These are phyloP conservation scores for Suillus brevipes DNA, from an alignment of 768 basidiomycete genomes.

Conservation along the genomic window DNA sequence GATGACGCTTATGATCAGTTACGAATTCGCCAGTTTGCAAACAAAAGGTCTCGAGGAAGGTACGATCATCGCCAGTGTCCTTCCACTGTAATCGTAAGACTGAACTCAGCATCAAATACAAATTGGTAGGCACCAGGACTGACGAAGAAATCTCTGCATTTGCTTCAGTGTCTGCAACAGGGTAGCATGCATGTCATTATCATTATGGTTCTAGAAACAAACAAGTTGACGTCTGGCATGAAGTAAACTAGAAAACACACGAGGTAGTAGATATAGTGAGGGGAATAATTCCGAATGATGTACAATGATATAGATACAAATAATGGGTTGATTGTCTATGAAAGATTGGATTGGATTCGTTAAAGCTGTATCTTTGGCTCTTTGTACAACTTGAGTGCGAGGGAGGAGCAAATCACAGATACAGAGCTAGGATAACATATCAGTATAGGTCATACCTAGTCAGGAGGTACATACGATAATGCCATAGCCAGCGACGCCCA, in stretches of 20 bases:
- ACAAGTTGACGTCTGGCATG: constrained; percentile 13
- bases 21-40: not conserved
- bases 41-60: not conserved
- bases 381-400: constrained; percentile 53
- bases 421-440: constrained; percentile 45
- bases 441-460: constrained; percentile 3
- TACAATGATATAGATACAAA: not conserved
- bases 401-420: constrained; percentile 61
- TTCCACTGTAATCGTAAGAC: no score
- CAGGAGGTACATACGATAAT: constrained; percentile 51
- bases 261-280: not conserved
- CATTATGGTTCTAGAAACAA: constrained; percentile 23
- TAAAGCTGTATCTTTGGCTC: constrained; percentile 24
- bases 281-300: not conserved
- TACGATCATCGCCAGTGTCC: no score
- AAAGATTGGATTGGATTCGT: not conserved
- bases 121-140: no score
- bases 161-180: no score
- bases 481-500: constrained; percentile 86
- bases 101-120: no score
- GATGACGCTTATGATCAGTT: not conserved
- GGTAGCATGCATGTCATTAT: not conserved
- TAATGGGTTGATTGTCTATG: not conserved
- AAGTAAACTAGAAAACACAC: not conserved
- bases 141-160: no score